A percentile compares a stretch with the other conserved stretches of the same genome.
phyloP scores from a whole-genome alignment of 176 grass and related monocot genomes.

The Oryza rufipogon region DNA sequence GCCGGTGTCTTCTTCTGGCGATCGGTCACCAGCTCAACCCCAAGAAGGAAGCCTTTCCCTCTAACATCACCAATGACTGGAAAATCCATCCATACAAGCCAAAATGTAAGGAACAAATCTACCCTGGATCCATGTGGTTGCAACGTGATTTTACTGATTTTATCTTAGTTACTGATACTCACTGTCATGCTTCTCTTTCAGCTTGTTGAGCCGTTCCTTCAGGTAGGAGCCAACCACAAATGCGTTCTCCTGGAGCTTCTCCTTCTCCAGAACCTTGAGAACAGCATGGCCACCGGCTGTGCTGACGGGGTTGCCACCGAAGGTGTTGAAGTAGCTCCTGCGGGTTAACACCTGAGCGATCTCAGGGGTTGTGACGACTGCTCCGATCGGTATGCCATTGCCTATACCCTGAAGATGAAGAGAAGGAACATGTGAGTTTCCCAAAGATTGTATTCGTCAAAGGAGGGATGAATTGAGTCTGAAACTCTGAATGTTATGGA shows the following conservation, averaged over 20 bases:
- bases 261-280: constrained; percentile 89
- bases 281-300: constrained; percentile 81
- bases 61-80: constrained; percentile 90
- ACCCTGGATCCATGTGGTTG: neutral
- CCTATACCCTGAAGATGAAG: constrained; percentile 71
- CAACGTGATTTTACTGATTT: neutral
- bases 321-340: constrained; percentile 86
- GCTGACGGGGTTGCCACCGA: constrained; percentile 92
- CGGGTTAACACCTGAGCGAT: constrained; percentile 87
- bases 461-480: neutral
- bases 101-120: neutral
- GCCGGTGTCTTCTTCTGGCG: constrained; percentile 81
- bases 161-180: constrained; percentile 46
- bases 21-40: constrained; percentile 88
- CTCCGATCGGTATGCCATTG: constrained; percentile 90
- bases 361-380: constrained; percentile 93
- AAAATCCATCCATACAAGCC: constrained; percentile 25
- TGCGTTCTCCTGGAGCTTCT: constrained; percentile 95
- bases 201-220: constrained; percentile 62
- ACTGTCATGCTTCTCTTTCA: constrained; percentile 88
- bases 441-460: neutral
- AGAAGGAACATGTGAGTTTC: constrained; percentile 8
- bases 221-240: constrained; percentile 76
- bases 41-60: constrained; percentile 88
- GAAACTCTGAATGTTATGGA: neutral